Conservation (phyloP, 176 grass and related monocot genomes). For the Paspalum vaginatum region DNA sequence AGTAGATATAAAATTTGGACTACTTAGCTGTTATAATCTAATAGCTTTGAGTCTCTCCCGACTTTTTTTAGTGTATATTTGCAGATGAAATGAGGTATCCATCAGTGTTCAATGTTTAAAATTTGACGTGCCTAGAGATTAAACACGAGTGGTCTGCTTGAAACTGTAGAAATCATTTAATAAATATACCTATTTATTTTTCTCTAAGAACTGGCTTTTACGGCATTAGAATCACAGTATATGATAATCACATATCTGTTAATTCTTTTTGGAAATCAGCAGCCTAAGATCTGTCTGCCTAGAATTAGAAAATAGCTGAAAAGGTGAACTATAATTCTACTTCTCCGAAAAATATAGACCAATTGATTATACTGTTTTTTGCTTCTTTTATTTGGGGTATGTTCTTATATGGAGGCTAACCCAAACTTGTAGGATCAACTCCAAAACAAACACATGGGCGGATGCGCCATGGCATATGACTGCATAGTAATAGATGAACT, state of each 20-base stretch:
- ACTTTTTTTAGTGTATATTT: not conserved
- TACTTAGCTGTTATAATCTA: not conserved
- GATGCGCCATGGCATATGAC: not conserved
- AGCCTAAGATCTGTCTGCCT: constrained; percentile 18
- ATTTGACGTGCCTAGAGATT: not conserved
- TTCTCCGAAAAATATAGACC: not conserved
- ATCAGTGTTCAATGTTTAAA: not conserved
- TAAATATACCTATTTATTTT: not conserved
- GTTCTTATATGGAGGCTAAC: not conserved
- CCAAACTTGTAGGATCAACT: constrained; percentile 11
- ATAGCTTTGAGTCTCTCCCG: not conserved
- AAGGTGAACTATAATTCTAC: not conserved
- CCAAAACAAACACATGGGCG: not conserved
- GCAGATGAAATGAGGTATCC: not conserved
- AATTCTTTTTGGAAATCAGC: not conserved
- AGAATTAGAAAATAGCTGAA: too few relatives aligned
- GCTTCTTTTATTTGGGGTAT: not conserved
- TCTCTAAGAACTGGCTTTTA: not conserved
- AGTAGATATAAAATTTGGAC: not conserved
- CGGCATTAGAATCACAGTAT: not conserved
- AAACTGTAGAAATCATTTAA: not conserved
- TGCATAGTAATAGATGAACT: constrained; percentile 64
- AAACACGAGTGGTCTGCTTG: not conserved
- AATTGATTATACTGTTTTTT: constrained; percentile 22
- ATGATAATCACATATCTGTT: not conserved